A percentile compares a stretch with the other conserved stretches of the same genome.
phyloP scores from a whole-genome alignment of 768 basidiomycete genomes.

The Suillus plorans region DNA sequence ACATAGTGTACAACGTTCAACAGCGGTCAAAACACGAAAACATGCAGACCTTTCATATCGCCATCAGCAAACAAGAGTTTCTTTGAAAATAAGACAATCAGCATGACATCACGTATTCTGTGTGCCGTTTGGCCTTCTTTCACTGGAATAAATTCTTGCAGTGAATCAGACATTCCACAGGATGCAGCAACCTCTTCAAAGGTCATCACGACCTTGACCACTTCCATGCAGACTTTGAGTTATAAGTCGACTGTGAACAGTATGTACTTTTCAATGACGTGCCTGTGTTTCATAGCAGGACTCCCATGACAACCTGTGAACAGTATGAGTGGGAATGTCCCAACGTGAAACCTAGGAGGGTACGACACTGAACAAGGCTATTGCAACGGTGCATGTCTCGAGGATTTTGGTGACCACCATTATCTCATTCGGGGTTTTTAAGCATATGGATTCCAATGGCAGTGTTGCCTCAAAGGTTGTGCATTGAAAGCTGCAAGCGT shows the following conservation, averaged over 20 bases:
- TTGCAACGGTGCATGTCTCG: slow-evolving; percentile 65
- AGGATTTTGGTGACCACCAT: background rate
- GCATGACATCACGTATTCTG: too few species aligned
- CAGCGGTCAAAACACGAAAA: too few species aligned
- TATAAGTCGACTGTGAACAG: background rate
- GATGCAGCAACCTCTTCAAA: background rate
- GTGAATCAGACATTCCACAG: background rate
- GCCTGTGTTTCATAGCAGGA: too few species aligned
- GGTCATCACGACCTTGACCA: background rate
- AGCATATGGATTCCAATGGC: slow-evolving; percentile 94
- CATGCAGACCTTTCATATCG: too few species aligned
- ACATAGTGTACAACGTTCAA: too few species aligned
- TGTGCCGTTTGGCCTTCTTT: background rate
- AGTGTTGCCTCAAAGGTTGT: slow-evolving; percentile 90
- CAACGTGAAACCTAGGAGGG: too few species aligned
- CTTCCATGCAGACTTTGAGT: background rate
- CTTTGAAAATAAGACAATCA: too few species aligned
- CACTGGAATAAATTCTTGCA: background rate
- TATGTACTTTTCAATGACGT: too few species aligned
- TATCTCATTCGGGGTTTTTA: slow-evolving; percentile 6
- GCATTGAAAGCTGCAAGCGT: slow-evolving; percentile 71
- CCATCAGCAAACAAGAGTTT: too few species aligned
- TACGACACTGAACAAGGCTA: slow-evolving; percentile 62
- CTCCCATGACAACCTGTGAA: too few species aligned
- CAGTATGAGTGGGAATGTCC: too few species aligned